A percentile compares a stretch with the other conserved stretches of the same genome.
These are phyloP conservation scores for Kwoniella sp. DNA, from an alignment of 768 basidiomycete species.

Conservation along the genomic window DNA sequence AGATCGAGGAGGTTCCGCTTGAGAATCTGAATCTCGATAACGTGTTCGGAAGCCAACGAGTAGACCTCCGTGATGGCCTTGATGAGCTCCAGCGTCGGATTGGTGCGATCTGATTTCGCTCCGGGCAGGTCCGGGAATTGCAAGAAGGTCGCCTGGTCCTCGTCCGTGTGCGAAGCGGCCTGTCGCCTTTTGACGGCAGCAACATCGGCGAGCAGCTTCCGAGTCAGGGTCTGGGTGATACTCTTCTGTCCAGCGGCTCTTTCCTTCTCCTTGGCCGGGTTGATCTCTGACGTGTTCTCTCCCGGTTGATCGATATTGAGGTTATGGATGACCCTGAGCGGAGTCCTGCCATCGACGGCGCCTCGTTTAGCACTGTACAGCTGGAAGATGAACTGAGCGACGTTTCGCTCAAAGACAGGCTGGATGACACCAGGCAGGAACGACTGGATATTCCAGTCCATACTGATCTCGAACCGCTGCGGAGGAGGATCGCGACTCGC, in stretches of 20 bases:
- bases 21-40: constrained; percentile 79
- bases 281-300: constrained; percentile 52
- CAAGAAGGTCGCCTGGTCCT: constrained; percentile 57
- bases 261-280: constrained; percentile 67
- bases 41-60: constrained; percentile 70
- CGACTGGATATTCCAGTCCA: constrained; percentile 78
- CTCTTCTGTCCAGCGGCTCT: constrained; percentile 66
- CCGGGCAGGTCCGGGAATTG: constrained; percentile 84
- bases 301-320: constrained; percentile 40
- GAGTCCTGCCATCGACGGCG: constrained; percentile 64
- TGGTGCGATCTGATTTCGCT: constrained; percentile 68
- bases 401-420: constrained; percentile 63
- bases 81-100: constrained; percentile 81
- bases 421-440: constrained; percentile 85
- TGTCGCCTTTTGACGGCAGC: constrained; percentile 58
- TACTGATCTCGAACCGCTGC: constrained; percentile 56
- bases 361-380: constrained; percentile 64
- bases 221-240: constrained; percentile 72
- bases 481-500: constrained; percentile 23
- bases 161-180: constrained; percentile 56
- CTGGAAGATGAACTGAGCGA: constrained; percentile 81
- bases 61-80: constrained; percentile 83
- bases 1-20: constrained; percentile 86
- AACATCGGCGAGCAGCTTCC: constrained; percentile 69
- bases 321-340: constrained; percentile 68